Base-by-base conservation (phyloP, 192 early-diverging fungal genomes). In the Spizellomyces sp. region DNA sequence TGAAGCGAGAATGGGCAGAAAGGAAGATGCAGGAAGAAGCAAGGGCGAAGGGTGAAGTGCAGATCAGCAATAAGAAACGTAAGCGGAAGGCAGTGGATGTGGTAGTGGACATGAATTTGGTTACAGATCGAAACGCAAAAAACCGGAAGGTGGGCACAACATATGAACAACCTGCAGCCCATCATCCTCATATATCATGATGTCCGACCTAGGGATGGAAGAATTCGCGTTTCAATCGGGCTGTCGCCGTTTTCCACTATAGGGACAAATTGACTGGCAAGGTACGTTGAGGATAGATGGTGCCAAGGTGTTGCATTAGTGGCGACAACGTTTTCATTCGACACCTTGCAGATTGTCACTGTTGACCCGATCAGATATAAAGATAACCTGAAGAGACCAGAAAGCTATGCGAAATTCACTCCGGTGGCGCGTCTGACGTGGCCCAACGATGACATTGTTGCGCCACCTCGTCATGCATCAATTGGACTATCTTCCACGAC, bases 341-440 rank as follows among this genome's bases (percentile, higher is more conserved):
- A 15, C 22, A 45, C 44, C 48, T 10, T 27, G 17, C 27, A 69
- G 67, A 61, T 74, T 77, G 80, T 93, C 73, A 86, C 82, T 9
- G 87, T 84, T 66, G 90, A 93, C 48, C 90, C 90, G 4, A 75
- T 80, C 6, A 82, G 86, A 62, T 86, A 89, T 76, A 90, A 90
- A 73, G 82, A 90, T 62, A 87, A 80, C 58, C 77, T 88, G 55
- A 81, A 81, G 21, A 88, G 89, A 57, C 67, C 90, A 17, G 84
- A 83, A 62, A 78, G 80, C 21, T 56, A 78, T 36, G 71, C 66
- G 52, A 9, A 64, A 65, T 10, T 76, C 74, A 72, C 64, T 5
- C 64, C 75, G 7, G 64, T 77, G 10, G 12, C 46, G 8, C 14
- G 47, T 9, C 58, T 77, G 14, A 46, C 52, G 1, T 72, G 75